Evolutionary conservation across 768 basidiomycete species (phyloP).

Genomic region (Serendipita sp.): DNA sequence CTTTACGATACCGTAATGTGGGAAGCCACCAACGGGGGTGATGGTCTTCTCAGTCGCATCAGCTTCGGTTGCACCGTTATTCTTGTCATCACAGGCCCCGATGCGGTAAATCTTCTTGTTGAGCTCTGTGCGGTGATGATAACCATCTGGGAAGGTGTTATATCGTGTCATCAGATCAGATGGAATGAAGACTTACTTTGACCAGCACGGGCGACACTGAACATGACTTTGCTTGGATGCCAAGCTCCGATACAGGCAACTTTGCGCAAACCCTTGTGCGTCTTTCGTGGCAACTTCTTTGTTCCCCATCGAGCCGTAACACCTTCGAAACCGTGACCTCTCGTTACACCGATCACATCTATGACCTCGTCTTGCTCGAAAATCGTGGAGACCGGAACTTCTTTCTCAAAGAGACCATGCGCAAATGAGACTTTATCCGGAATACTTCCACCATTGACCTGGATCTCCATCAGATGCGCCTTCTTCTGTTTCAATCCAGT

Average conservation of each 20-base stretch:
- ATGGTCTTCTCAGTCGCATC: slow-evolving; percentile 88
- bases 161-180: background rate
- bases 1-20: slow-evolving; percentile 96
- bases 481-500: slow-evolving; percentile 98
- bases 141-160: slow-evolving; percentile 43
- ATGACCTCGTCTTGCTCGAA: slow-evolving; percentile 97
- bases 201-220: slow-evolving; percentile 99
- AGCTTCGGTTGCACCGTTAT: slow-evolving; percentile 83
- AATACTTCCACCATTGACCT: slow-evolving; percentile 91
- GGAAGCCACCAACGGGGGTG: slow-evolving; percentile 98
- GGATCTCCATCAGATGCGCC: slow-evolving; percentile 99
- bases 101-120: slow-evolving; percentile 99
- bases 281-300: slow-evolving; percentile 96
- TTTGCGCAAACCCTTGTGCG: slow-evolving; percentile 99
- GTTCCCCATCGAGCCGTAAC: slow-evolving; percentile 99
- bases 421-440: slow-evolving; percentile 97
- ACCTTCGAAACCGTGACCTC: slow-evolving; percentile 99
- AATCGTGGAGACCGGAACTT: slow-evolving; percentile 64
- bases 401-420: slow-evolving; percentile 90
- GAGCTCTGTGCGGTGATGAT: slow-evolving; percentile 91
- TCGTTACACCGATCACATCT: slow-evolving; percentile 90
- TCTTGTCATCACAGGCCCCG: slow-evolving; percentile 58
- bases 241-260: slow-evolving; percentile 98
- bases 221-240: slow-evolving; percentile 99
- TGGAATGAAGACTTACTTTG: slow-evolving; percentile 52